Base-by-base conservation (phyloP, 805 yeast species). In the Ogataea neopini region DNA sequence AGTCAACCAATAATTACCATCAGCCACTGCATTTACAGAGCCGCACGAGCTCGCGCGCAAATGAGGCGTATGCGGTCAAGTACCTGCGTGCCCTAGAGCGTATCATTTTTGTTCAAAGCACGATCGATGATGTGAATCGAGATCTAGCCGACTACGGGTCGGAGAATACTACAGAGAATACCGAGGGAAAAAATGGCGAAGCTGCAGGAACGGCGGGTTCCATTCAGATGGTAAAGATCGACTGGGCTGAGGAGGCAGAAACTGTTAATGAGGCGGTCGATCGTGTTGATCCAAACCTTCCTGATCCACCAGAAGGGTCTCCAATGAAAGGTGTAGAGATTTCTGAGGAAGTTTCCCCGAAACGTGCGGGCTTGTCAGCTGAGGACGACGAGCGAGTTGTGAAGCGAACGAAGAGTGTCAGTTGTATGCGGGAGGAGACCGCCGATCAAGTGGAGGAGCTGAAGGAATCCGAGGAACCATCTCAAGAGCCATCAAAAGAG, bases 1-100 rank as follows among this genome's bases (percentile, higher is more conserved):
- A 51, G 22, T 49, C 48, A 3, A 20, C 34, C 8, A 56, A 56
- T 32, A 51, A 49, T 33, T 58, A 41, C 34, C 47, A 51, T 39
- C 53, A 50, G 41, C 18, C 51, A 2, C 36, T 48, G 6, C 42
- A 39, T 19, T 11, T 14, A 26, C 40, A 18, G 8, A 13, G 17
- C 13, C 20, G n/a, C 17, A 10, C 33, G 2, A 23, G 6, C 10
- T 23, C 29, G 2, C 37, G 43, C 14, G 40, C 23, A 15, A 44
- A 40, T n/a, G 58, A 59, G 40, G 17, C 48, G 3, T 46, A 52
- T 43, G 68, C 68, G 4, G 33, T 53, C 2, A 60, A 57, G 44
- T 61, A 54, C 43, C 35, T 63, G 8, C 47, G 61, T 19, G 46
- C 62, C 2, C 34, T 63, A 20, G 61, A 60, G 34, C 49, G 60